A percentile compares a stretch with the other conserved stretches of the same genome.
Evolutionary conservation across 768 basidiomycete genomes (phyloP).

Genomic region (Wakefieldia striispora): DNA sequence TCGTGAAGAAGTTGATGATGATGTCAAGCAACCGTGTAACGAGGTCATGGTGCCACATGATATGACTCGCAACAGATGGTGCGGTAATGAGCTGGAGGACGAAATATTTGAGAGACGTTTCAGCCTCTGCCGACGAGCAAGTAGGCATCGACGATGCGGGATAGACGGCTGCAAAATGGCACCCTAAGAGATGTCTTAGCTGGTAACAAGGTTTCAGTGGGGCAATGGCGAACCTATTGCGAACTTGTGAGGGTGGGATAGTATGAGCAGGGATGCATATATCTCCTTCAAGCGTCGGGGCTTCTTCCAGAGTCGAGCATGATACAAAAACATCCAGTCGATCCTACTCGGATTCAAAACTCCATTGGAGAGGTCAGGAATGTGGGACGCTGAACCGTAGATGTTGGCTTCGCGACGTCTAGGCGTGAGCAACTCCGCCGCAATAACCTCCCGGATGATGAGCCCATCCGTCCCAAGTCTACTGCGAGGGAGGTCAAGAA

Average conservation of each 20-base stretch:
- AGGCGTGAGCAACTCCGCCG: conserved; percentile 62
- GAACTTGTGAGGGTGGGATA: conserved; percentile 72
- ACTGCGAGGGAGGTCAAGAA: conserved; percentile 74
- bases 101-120: conserved; percentile 93
- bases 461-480: conserved; percentile 66
- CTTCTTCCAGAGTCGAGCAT: conserved; percentile 82
- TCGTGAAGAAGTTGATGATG: conserved; percentile 90
- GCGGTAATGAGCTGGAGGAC: conserved; percentile 92
- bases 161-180: conserved; percentile 83
- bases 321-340: conserved; percentile 77
- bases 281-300: conserved; percentile 84
- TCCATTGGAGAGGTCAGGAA: conserved; percentile 37
- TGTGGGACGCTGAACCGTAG: conserved; percentile 37
- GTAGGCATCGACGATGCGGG: conserved; percentile 85
- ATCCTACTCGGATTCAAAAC: conserved; percentile 57
- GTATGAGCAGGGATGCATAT: conserved; percentile 69
- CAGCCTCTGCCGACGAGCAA: conserved; percentile 91
- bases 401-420: conserved; percentile 52
- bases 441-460: conserved; percentile 69
- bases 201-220: not conserved
- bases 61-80: conserved; percentile 77
- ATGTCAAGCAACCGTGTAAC: conserved; percentile 76
- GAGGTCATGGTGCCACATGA: conserved; percentile 73
- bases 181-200: conserved; percentile 46
- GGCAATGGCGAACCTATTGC: conserved; percentile 61